phyloP scores from a whole-genome alignment of 192 early-diverging fungal species.

The Entomortierella chlamydospora region DNA sequence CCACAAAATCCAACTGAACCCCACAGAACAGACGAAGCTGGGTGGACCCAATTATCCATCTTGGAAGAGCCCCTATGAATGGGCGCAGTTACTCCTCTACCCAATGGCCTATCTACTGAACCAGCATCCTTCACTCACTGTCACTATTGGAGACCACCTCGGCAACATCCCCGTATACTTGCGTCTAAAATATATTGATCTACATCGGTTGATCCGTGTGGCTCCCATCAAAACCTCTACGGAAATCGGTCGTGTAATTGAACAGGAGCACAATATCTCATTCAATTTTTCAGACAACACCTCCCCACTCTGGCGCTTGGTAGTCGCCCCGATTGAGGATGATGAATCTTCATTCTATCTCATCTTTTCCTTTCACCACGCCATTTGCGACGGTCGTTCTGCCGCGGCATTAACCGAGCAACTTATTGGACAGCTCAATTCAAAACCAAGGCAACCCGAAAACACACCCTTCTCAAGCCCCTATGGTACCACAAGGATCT shows the following conservation, averaged over 20 bases:
- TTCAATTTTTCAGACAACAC: conserved; percentile 26
- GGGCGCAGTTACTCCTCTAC: conserved; percentile 14
- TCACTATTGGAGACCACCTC: conserved; percentile 21
- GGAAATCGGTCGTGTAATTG: conserved; percentile 5
- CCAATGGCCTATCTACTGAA: conserved; percentile 15
- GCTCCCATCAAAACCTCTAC: background rate
- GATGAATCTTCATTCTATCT: conserved; percentile 8
- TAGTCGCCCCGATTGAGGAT: conserved; percentile 7
- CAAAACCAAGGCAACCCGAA: background rate
- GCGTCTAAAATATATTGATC: conserved; percentile 11
- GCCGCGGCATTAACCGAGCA: conserved; percentile 19
- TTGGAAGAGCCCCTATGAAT: conserved; percentile 1
- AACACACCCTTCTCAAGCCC: background rate
- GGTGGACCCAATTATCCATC: background rate
- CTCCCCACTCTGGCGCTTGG: conserved; percentile 28
- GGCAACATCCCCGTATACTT: conserved; percentile 21
- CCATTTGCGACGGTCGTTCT: conserved; percentile 37
- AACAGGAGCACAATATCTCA: conserved; percentile 30
- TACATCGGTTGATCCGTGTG: conserved; percentile 3
- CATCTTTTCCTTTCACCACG: conserved; percentile 32
- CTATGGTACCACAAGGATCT: background rate
- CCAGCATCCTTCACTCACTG: conserved; percentile 8
- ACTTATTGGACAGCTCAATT: conserved; percentile 21
- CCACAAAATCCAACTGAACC: too few relatives aligned
- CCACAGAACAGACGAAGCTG: too few relatives aligned